phyloP scores from a whole-genome alignment of 352 stramenopile genomes.

The Phytophthora cactorum region DNA sequence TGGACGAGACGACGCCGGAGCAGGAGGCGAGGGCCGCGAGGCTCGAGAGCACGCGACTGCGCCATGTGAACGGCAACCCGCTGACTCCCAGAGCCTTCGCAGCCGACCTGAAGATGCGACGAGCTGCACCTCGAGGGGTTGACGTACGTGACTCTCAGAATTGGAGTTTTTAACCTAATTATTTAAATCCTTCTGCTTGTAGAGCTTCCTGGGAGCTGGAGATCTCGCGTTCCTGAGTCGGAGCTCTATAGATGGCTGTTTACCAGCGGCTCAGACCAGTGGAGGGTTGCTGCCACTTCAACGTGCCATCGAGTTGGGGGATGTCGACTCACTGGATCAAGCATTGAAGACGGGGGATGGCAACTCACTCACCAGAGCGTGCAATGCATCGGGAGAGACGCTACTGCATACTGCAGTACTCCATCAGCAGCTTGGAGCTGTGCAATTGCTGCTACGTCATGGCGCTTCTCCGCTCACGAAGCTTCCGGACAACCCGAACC shows the following conservation, averaged over 20 bases:
- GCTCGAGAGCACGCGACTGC: conserved; percentile 45
- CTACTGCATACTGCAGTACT: conserved; percentile 74
- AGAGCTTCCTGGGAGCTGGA: conserved; percentile 55
- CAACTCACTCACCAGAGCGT: conserved; percentile 9
- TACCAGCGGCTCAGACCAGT: conserved; percentile 42
- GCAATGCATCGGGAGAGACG: conserved; percentile 67
- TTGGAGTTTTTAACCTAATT: not conserved
- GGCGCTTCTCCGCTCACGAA: conserved; percentile 48
- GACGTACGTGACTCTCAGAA: conserved; percentile 21
- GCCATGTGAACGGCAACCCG: conserved; percentile 47
- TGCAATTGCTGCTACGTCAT: conserved; percentile 57
- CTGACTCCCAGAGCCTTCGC: conserved; percentile 48
- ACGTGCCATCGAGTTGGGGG: conserved; percentile 63
- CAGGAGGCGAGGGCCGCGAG: conserved; percentile 33
- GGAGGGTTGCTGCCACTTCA: conserved; percentile 48
- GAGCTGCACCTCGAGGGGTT: conserved; percentile 5
- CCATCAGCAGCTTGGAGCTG: conserved; percentile 52
- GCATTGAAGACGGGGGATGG: conserved; percentile 15
- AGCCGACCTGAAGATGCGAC: conserved; percentile 24
- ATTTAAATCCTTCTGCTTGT: not conserved
- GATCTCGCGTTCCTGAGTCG: conserved; percentile 60
- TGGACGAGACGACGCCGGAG: conserved; percentile 29
- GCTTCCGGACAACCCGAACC: conserved; percentile 34
- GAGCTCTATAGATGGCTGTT: conserved; percentile 21
- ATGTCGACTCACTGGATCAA: conserved; percentile 37